Base-by-base conservation (phyloP, 176 grass and related monocot species). In the Alloteropsis semialata region DNA sequence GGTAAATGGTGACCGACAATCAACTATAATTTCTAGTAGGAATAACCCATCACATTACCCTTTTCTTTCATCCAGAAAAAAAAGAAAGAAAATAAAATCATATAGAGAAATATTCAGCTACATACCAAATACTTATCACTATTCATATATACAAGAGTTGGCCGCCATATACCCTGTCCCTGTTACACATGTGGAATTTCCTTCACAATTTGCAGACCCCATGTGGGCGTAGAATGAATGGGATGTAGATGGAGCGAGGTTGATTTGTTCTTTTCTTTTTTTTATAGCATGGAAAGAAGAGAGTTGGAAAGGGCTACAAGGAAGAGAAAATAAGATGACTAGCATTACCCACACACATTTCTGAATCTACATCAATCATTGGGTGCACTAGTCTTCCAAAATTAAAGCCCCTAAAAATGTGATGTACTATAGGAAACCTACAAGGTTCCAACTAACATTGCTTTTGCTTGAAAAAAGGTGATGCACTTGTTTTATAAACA, bases 311-410 rank as follows among this genome's bases (percentile, higher is more conserved):
- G 25, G 28, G 25, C 15, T 21, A 21, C 24, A 72, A 50, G 79
- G 13, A 77, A 82, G 63, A 62, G 63, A 87, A 62, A 53, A 22
- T 48, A 1, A 69, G 45, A 51, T 12, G 25, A 72, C 44, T 72
- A 50, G 27, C 25, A 10, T 18, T 13, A 51, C 17, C 32, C 44
- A 49, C 6, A 48, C n/a, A 73, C 30, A 4, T 2, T 77, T 54
- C 75, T 43, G 33, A 21, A 42, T 57, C 28, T n/a, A 13, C 62
- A 77, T 15, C 54, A 77, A 87, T 87, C 17, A 87, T 82, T 61
- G 72, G 49, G 15, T 60, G 50, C 3, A 3, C 53, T 56, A 56
- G 54, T 25, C 55, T 10, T 58, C 55, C 55, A 58, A 25, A 25
- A 54, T 8, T 55, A n/a, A 56, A 43, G 33, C 39, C 24, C 7